Base-by-base conservation (phyloP, 2,329 filamentous ascomycete species). In the Fusarium praegraminearum region DNA sequence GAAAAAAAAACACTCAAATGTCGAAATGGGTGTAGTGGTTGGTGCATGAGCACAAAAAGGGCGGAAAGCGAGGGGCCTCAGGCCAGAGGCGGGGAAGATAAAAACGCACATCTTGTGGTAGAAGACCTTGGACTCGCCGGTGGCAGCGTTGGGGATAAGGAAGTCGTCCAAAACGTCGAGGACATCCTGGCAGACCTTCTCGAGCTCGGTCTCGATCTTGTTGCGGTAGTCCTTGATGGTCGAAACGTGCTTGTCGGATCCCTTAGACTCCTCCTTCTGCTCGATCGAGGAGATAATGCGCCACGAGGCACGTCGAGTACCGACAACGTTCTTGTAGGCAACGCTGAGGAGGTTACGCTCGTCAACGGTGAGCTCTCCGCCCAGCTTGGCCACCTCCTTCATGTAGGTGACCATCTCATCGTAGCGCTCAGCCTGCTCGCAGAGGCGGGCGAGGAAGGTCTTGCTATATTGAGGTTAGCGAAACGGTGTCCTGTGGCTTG, bases 361-460 rank as follows among this genome's bases (percentile, higher is more conserved):
- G 83, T 98, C 95, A 77, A 98, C 95, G 73, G 90, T 91, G 79
- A 95, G 91, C 84, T 94, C 92, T 78, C 88, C 87, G 76, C 87
- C 89, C 76, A 91, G 82, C 86, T 97, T 97, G 84, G 95, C 95
- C 79, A 98, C 95, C 91, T 98, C 94, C 93, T 98, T 98, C 96
- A 98, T 98, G 88, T 95, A 98, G 81, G 91, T 94, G 78, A 98
- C 95, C 95, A 98, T 98, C 87, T 98, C 96, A 95, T 99, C 95
- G 86, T 99, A 99, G 82, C 95, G 95, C 90, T 98, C 96, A 82
- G 96, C 96, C 91, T 99, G 96, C 93, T 98, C 96, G 89, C 96
- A 98, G 82, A 99, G 94, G 87, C 96, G 91, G 84, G 96, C 96
- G 84, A 98, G 93, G 90, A 98, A 98, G 82, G 96, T 98, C 91